Evolutionary conservation across 106 monocot genomes (phyloP).

Genomic region (Hemerocallis citrina): DNA sequence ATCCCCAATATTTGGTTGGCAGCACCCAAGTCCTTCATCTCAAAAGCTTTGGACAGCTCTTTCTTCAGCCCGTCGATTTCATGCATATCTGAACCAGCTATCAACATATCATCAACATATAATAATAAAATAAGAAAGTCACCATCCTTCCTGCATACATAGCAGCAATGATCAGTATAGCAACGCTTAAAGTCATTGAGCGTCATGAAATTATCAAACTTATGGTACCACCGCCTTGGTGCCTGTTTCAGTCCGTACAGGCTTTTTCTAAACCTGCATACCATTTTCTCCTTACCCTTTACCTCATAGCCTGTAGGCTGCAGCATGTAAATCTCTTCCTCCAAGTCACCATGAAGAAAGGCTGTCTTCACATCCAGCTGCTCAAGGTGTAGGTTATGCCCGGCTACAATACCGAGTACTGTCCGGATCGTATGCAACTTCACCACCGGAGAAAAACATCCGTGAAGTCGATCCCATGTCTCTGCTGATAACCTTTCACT

Average conservation of each 20-base stretch:
- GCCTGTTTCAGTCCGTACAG: neutral
- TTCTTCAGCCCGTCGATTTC: neutral
- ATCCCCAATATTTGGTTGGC: neutral
- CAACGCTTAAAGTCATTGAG: neutral
- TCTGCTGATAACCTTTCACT: neutral
- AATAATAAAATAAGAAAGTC: neutral
- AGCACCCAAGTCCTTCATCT: neutral
- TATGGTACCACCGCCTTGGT: neutral
- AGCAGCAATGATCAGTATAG: neutral
- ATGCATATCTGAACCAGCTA: neutral
- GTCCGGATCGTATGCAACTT: neutral
- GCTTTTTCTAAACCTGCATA: neutral
- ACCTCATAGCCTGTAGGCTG: neutral
- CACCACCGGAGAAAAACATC: neutral
- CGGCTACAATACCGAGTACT: neutral
- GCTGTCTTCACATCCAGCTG: neutral
- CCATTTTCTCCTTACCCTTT: neutral
- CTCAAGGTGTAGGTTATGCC: neutral
- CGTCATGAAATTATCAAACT: conserved; percentile 1
- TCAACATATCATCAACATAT: neutral
- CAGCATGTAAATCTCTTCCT: neutral
- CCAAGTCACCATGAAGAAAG: neutral
- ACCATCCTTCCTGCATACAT: neutral
- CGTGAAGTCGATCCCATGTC: neutral
- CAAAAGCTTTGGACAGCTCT: neutral